Conservation (phyloP, 805 yeast species). For the Grigorovia humatica region DNA sequence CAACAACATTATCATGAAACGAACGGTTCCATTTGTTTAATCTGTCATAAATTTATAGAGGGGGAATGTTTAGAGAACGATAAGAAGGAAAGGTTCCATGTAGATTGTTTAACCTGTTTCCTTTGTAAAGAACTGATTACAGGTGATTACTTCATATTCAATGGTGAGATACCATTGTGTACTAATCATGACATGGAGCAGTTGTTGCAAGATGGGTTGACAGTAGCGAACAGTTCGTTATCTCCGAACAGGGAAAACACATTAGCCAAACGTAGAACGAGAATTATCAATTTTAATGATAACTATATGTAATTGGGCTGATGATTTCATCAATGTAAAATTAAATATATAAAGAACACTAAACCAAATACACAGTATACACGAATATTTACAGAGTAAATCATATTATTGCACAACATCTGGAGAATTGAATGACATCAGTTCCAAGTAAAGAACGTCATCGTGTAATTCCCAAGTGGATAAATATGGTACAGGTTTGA, state of each 20-base stretch:
- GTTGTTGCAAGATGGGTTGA: slow-evolving; percentile 2
- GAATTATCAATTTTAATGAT: slow-evolving; percentile 18
- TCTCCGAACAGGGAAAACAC: slow-evolving; percentile 8
- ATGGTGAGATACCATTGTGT: slow-evolving; percentile 22
- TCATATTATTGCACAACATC: too few species aligned
- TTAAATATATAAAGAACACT: background rate
- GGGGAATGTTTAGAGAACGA: slow-evolving; percentile 85
- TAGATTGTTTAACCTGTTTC: slow-evolving; percentile 58
- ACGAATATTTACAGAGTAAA: too few species aligned
- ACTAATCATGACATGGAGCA: slow-evolving; percentile 28
- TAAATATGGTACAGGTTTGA: too few species aligned
- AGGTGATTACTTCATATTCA: slow-evolving; percentile 39
- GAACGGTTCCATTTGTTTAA: slow-evolving; percentile 64
- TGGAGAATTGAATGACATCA: too few species aligned
- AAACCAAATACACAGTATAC: background rate
- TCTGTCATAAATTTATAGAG: slow-evolving; percentile 73
- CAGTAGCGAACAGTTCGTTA: background rate
- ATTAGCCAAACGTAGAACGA: slow-evolving; percentile 25
- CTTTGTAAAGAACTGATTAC: slow-evolving; percentile 44
- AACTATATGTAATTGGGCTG: background rate
- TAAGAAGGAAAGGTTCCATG: slow-evolving; percentile 62
- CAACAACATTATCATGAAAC: slow-evolving; percentile 60
- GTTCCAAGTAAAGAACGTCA: too few species aligned
- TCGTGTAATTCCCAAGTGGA: too few species aligned
- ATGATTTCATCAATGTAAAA: background rate